Percentiles rank a stretch among this genome's conserved stretches.
phyloP scores from a whole-genome alignment of 202 grass and related monocot species.

The Cymbopogon flexuosus region DNA sequence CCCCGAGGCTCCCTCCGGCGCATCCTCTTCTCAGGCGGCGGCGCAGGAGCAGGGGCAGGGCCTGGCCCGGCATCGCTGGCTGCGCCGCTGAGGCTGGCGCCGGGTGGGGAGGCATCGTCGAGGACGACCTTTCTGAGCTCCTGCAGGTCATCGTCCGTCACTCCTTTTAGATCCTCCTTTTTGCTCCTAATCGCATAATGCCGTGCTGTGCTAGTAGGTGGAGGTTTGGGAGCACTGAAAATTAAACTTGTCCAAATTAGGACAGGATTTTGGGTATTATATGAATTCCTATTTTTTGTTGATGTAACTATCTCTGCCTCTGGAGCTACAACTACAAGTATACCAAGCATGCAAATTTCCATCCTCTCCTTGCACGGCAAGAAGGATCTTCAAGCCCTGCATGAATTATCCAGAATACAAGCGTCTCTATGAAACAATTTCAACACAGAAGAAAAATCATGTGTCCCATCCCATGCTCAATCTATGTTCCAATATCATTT shows the following conservation, averaged over 20 bases:
- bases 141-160: constrained; percentile 45
- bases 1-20: constrained; percentile 6
- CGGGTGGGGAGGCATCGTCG: constrained; percentile 56
- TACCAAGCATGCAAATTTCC: background rate
- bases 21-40: constrained; percentile 4
- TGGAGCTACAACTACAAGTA: background rate
- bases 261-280: background rate
- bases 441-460: background rate
- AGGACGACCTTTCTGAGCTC: constrained; percentile 76
- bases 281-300: background rate
- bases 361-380: background rate
- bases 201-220: background rate
- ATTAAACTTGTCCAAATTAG: background rate
- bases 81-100: constrained; percentile 28
- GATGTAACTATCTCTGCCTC: background rate
- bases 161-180: background rate
- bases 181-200: background rate
- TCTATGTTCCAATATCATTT: background rate
- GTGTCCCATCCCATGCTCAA: background rate
- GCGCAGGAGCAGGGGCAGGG: background rate
- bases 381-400: too few relatives aligned
- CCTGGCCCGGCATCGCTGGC: background rate
- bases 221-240: background rate
- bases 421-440: background rate
- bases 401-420: background rate